A percentile compares a stretch with the other conserved stretches of the same genome.
These are phyloP conservation scores for Priceomyces fermenticarens DNA, from an alignment of 805 yeast genomes.

Conservation along the genomic window DNA sequence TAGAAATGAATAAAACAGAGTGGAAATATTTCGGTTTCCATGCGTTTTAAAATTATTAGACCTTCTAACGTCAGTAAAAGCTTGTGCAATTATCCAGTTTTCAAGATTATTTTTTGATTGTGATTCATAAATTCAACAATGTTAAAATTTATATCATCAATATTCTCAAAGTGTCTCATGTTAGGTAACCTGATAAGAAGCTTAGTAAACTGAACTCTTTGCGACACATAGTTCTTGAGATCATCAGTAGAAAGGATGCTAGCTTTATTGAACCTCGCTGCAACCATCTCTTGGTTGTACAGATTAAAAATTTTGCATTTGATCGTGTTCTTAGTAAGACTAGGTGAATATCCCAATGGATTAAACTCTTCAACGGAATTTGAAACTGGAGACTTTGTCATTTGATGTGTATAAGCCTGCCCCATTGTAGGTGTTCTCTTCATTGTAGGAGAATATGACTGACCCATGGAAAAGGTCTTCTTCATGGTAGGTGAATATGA, in stretches of 20 bases:
- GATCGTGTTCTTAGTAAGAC: conserved; percentile 8
- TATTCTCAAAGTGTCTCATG: conserved; percentile 19
- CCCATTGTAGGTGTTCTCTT: conserved; percentile 1
- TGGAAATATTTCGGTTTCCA: no score
- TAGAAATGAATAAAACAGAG: no score
- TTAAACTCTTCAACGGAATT: conserved; percentile 3
- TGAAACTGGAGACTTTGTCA: conserved; percentile 5
- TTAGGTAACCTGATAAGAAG: conserved; percentile 24
- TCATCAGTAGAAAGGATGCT: conserved; percentile 18
- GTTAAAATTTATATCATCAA: conserved; percentile 24
- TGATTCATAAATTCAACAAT: conserved; percentile 14
- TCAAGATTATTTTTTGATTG: conserved; percentile 20
- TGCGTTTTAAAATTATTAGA: no score
- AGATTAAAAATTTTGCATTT: conserved; percentile 27
- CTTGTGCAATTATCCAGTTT: conserved; percentile 12
- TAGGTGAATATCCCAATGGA: conserved; percentile 1
- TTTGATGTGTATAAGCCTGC: neutral
- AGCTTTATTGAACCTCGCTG: conserved; percentile 21
- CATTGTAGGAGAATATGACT: conserved; percentile 1
- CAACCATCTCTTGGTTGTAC: conserved; percentile 23
- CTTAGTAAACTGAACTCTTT: conserved; percentile 22
- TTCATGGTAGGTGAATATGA: conserved; percentile 1
- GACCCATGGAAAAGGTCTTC: neutral
- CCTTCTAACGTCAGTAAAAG: no score
- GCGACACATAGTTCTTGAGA: conserved; percentile 24